Base-by-base conservation (phyloP, 495 filamentous ascomycete species). In the Podospora sp. region DNA sequence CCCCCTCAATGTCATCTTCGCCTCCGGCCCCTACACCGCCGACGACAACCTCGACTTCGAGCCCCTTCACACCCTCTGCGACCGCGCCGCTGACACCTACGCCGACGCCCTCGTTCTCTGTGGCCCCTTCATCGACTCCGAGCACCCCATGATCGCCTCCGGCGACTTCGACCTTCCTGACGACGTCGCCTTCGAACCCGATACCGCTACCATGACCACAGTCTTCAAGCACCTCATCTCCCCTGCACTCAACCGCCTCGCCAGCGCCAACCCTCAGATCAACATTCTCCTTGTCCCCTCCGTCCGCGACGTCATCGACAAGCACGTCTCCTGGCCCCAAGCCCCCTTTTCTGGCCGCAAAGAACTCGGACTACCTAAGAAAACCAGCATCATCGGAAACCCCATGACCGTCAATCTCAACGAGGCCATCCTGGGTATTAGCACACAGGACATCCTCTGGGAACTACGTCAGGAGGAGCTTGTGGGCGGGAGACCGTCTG, bases 81-180 rank as follows among this genome's bases (percentile, higher is more conserved):
- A 83, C 66, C 87, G 88, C 69, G 93, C 93, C 24, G 88, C 87
- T 27, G 88, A 91, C 62, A 86, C 82, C 40, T 89, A 85, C 66
- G 89, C 90, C 8, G 95, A 99, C 72, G 85, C 86, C n/a, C 76
- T 98, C 33, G 83, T 98, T 18, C 82, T 99, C 25, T 78, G 86
- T 53, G 95, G 95, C 0, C 95, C 95, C 2, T 96, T 98, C 75
- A 82, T 99, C 63, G 95, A 98, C 74, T 81, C 88, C 52, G 93
- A 96, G 67, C 95, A 99, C 72, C 94, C 95, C 4, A 80, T 95
- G n/a, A 84, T 99, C 59, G 89, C 90, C 62, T 85, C 89, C 1
- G 95, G 95, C 22, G 93, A 97, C 72, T 96, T 97, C 71, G 94
- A 97, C 71, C 85, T 97, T 25, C 93, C 92, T 5, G 87, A 92